Conservation (phyloP, 345 rosid species). For the Aegle marmelos region DNA sequence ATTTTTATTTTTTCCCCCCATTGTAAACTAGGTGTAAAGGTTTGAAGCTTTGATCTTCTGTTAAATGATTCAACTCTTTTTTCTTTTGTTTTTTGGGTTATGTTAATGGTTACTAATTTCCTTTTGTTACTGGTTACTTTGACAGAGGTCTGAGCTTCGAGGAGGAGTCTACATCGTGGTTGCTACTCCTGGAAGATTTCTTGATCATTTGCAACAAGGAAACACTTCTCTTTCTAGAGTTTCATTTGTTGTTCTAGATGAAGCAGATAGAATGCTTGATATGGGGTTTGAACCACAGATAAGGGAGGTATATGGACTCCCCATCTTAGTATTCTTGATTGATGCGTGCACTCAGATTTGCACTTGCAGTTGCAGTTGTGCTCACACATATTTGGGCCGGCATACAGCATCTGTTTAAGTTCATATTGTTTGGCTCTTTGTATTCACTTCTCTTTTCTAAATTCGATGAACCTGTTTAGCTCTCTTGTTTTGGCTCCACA, state of each 20-base stretch:
- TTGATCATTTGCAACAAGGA: conserved; percentile 41
- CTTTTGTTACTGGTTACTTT: conserved; percentile 6
- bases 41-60: neutral
- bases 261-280: conserved; percentile 49
- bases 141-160: conserved; percentile 33
- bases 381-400: neutral
- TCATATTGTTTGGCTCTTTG: neutral
- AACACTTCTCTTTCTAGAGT: conserved; percentile 33
- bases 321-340: neutral
- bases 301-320: conserved; percentile 30
- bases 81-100: no score
- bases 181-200: conserved; percentile 48
- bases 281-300: conserved; percentile 49
- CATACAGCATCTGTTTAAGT: neutral
- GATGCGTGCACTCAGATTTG: neutral
- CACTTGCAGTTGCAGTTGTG: neutral
- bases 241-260: conserved; percentile 40
- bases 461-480: neutral
- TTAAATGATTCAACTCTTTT: neutral
- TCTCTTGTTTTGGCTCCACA: neutral
- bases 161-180: conserved; percentile 35
- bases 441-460: neutral
- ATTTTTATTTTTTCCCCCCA: no score
- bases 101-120: neutral
- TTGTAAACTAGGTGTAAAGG: neutral